Evolutionary conservation across 176 grass and related monocot species (phyloP), one percentile per base, ranked within the genome.

Genomic region (Carex myosuroides): DNA sequence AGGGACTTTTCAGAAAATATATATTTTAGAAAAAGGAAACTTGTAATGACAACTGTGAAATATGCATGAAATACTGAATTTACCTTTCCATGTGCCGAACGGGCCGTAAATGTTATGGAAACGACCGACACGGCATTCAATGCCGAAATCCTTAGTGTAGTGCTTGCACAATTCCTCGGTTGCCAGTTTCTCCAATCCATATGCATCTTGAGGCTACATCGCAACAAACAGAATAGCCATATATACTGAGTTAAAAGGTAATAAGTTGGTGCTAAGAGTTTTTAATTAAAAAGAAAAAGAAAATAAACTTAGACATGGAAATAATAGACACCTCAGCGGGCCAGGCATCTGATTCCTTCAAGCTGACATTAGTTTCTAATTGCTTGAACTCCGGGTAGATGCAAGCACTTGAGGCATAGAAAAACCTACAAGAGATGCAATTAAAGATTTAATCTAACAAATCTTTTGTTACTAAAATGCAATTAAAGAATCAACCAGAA

Each of bases 51-150:
- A 87, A 20, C 81, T 17, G 52, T 42, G 2, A 17, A 74, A 44
- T 80, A 76, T 10, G 24, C 18, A 87, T n/a, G 17, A 60, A 50
- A 41, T 21, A 56, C 33, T 74, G 10, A 59, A 14, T 42, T 66
- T 86, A 94, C 95, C 92, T 89, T 98, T 98, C 95, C 95, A 98
- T 90, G 92, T 98, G 68, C 92, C 95, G 13, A 94, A 98, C 50
- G 95, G 95, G 33, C 95, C 95, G 85, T 98, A 98, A 46, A 98
- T 98, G 79, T 98, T 98, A 58, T 98, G 95, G 85, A 98, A 98
- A 58, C 92, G 90, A 2, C 95, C 95, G 74, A 98, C 18, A 0
- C 95, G 86, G 59, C 95, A 98, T 62, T 94, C 95, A 42, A 98
- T 98, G 72, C 78, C 87, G 44, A 98, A 98, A 84, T 94, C 95